phyloP scores from a whole-genome alignment of 2,329 filamentous ascomycete species.

The Rhynchosporium secalis region DNA sequence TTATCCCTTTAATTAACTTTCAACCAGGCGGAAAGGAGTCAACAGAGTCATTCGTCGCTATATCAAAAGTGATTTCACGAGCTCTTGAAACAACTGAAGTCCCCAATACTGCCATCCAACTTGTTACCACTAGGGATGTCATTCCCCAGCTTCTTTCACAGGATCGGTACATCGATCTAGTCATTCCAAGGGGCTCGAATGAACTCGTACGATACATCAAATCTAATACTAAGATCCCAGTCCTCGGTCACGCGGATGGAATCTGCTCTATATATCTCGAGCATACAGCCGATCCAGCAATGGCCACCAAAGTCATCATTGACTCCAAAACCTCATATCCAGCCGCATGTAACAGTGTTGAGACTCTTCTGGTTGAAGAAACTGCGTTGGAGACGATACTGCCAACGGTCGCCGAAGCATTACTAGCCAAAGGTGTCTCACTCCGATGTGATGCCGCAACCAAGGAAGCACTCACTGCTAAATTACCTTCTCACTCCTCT shows the following conservation, averaged over 20 bases:
- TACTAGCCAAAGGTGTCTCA: slow-evolving; percentile 74
- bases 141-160: slow-evolving; percentile 85
- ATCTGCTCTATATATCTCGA: slow-evolving; percentile 87
- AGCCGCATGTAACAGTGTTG: slow-evolving; percentile 92
- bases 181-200: slow-evolving; percentile 70
- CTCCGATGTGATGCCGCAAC: slow-evolving; percentile 76
- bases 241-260: slow-evolving; percentile 93
- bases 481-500: slow-evolving; percentile 46
- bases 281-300: slow-evolving; percentile 68
- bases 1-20: slow-evolving; percentile 7
- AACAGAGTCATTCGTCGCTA: slow-evolving; percentile 89
- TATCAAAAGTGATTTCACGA: slow-evolving; percentile 78
- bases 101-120: slow-evolving; percentile 84
- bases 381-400: slow-evolving; percentile 66
- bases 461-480: slow-evolving; percentile 60
- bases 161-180: slow-evolving; percentile 87
- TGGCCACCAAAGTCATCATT: slow-evolving; percentile 74
- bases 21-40: slow-evolving; percentile 82
- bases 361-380: slow-evolving; percentile 85
- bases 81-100: slow-evolving; percentile 74
- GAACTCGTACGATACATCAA: slow-evolving; percentile 69
- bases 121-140: slow-evolving; percentile 89
- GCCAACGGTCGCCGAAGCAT: slow-evolving; percentile 69
- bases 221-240: slow-evolving; percentile 86
- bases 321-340: slow-evolving; percentile 95